phyloP scores from a whole-genome alignment of 352 stramenopile genomes.

The Saprolegnia diclina region DNA sequence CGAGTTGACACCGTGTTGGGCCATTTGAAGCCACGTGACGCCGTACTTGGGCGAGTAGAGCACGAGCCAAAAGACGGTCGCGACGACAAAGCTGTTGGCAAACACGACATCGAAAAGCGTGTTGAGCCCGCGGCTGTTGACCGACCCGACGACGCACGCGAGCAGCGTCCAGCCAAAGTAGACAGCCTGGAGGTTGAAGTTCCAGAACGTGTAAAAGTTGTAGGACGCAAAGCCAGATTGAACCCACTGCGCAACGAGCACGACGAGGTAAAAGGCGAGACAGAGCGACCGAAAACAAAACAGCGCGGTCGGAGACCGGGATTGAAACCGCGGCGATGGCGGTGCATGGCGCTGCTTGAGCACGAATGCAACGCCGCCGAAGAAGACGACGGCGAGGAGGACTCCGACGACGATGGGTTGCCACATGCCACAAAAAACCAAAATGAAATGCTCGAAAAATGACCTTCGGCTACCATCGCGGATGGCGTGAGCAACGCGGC shows the following conservation, averaged over 20 bases:
- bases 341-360: background rate
- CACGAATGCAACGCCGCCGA: background rate
- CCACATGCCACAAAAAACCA: background rate
- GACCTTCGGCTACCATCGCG: too few relatives aligned
- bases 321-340: background rate
- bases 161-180: slow-evolving; percentile 1
- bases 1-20: background rate
- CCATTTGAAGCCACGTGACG: background rate
- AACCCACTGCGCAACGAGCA: background rate
- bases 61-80: background rate
- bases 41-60: background rate
- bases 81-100: slow-evolving; percentile 1
- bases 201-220: slow-evolving; percentile 8
- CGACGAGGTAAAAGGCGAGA: background rate
- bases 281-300: background rate
- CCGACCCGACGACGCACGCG: background rate
- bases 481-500: too few relatives aligned
- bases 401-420: background rate
- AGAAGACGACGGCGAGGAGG: background rate
- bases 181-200: background rate
- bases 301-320: background rate
- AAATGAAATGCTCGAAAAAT: too few relatives aligned
- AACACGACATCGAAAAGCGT: background rate
- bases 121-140: background rate
- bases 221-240: background rate